These are phyloP conservation scores for Elsinoe perseae DNA, from an alignment of 2,329 filamentous ascomycete species.

Conservation along the genomic window DNA sequence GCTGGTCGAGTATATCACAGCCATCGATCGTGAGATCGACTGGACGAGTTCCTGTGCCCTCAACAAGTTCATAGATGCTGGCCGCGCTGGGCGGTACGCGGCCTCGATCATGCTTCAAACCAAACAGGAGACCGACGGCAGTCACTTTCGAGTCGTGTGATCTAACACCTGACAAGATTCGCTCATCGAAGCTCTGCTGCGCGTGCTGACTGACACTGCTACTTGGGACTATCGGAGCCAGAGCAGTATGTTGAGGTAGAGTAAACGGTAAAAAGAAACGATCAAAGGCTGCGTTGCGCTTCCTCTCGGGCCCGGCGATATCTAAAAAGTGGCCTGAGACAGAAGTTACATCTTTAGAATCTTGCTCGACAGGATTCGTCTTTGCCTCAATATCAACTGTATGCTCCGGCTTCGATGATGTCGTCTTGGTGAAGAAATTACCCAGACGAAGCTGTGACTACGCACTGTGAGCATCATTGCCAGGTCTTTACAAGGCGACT, in stretches of 20 bases:
- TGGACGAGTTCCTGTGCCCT: constrained; percentile 34
- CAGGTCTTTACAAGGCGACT: constrained; percentile 20
- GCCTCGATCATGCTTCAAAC: not conserved
- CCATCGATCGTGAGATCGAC: constrained; percentile 38
- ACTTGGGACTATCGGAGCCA: constrained; percentile 46
- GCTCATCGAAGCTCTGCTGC: not conserved
- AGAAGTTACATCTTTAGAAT: not conserved
- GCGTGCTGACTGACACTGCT: not conserved
- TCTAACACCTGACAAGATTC: not conserved
- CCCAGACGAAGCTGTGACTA: constrained; percentile 29
- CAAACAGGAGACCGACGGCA: too few species aligned
- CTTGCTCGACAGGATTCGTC: not conserved
- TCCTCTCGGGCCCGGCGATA: not conserved
- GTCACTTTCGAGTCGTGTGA: not conserved
- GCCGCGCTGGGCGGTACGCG: not conserved
- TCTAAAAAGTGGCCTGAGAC: not conserved
- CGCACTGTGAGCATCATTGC: not conserved
- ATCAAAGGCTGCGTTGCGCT: constrained; percentile 38
- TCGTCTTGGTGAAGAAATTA: constrained; percentile 24
- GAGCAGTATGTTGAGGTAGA: constrained; percentile 60
- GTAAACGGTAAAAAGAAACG: constrained; percentile 76
- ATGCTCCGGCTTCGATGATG: constrained; percentile 23
- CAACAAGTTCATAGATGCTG: constrained; percentile 36
- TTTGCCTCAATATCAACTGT: not conserved
- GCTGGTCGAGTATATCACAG: constrained; percentile 30